Conservation (phyloP, 805 yeast genomes). For the Blastobotrys mokoenaii region DNA sequence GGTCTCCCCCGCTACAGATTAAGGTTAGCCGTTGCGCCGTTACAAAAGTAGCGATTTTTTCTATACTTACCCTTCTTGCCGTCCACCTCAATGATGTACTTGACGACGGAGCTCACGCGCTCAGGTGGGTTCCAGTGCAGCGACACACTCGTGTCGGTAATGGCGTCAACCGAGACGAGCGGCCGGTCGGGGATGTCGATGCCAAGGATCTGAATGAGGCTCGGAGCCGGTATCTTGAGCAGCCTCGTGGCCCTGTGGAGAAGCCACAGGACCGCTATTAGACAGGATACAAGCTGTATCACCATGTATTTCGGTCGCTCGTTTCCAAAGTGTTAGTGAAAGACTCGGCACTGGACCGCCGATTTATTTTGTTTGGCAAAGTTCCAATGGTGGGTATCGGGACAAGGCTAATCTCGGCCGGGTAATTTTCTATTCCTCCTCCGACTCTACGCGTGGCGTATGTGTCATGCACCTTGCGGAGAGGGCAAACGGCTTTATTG, state of each 20-base stretch:
- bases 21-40: too few relatives aligned
- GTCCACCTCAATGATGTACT: slow-evolving; percentile 28
- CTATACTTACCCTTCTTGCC: slow-evolving; percentile 22
- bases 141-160: slow-evolving; percentile 23
- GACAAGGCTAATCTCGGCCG: not conserved
- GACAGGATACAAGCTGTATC: not conserved
- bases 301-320: not conserved
- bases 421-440: not conserved
- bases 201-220: slow-evolving; percentile 27
- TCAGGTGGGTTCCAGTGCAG: slow-evolving; percentile 30
- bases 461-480: too few relatives aligned
- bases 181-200: slow-evolving; percentile 31
- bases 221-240: slow-evolving; percentile 27
- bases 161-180: slow-evolving; percentile 24
- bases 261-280: slow-evolving; percentile 27
- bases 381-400: too few relatives aligned
- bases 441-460: not conserved
- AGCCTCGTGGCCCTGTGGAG: slow-evolving; percentile 28
- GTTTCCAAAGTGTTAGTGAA: too few relatives aligned
- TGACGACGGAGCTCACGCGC: slow-evolving; percentile 20
- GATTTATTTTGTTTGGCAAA: too few relatives aligned
- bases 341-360: too few relatives aligned
- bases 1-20: slow-evolving; percentile 21
- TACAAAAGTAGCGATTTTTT: too few relatives aligned
- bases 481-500: too few relatives aligned